These are phyloP conservation scores for Fusarium praegraminearum DNA, from an alignment of 2,329 filamentous ascomycete species.

Conservation along the genomic window DNA sequence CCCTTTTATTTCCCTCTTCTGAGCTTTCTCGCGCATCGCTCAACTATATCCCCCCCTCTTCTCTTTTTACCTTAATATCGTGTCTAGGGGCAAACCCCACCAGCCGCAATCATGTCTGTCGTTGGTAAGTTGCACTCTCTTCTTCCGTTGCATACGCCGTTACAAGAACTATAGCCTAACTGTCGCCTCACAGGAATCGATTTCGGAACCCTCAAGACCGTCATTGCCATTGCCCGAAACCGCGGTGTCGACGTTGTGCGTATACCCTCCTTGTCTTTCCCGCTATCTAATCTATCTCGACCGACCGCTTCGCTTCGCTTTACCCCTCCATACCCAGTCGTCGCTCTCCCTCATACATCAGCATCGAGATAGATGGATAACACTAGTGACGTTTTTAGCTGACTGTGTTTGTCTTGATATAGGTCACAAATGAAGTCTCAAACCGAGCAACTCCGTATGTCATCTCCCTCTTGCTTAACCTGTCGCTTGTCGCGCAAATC, in stretches of 20 bases:
- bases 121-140: conserved; percentile 57
- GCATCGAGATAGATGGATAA: conserved; percentile 17
- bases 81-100: conserved; percentile 44
- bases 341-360: neutral
- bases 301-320: conserved; percentile 21
- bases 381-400: conserved; percentile 7
- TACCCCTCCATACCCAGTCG: conserved; percentile 19
- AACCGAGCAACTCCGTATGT: conserved; percentile 98
- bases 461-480: conserved; percentile 13
- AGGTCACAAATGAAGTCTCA: conserved; percentile 99
- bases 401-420: conserved; percentile 36
- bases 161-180: conserved; percentile 37
- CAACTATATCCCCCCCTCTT: conserved; percentile 16
- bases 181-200: conserved; percentile 75
- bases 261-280: conserved; percentile 53
- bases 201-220: conserved; percentile 96
- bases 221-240: conserved; percentile 97
- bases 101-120: conserved; percentile 64
- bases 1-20: conserved; percentile 36
- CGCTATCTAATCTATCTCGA: conserved; percentile 24
- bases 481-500: conserved; percentile 18
- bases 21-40: conserved; percentile 42
- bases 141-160: neutral
- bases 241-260: conserved; percentile 98
- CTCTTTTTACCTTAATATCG: conserved; percentile 36